Conservation (phyloP, 768 basidiomycete genomes). For the Chalciporus sphaerocephalus region DNA sequence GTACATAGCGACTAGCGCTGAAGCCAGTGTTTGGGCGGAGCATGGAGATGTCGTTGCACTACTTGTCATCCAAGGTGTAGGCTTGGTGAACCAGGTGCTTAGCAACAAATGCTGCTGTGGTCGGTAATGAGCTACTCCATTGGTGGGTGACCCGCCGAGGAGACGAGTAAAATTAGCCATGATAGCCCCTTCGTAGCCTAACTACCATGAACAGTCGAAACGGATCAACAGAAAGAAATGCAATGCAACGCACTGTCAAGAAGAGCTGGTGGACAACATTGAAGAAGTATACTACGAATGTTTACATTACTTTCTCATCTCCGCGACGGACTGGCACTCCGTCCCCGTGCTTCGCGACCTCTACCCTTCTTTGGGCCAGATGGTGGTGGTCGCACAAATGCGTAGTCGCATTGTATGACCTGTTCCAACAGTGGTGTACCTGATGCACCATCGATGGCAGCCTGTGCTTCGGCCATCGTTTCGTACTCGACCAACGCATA, state of each 20-base stretch:
- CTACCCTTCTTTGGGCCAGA: slow-evolving; percentile 77
- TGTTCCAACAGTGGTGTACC: slow-evolving; percentile 85
- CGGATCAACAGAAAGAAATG: neutral
- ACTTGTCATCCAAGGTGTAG: slow-evolving; percentile 6
- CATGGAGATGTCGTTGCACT: no score
- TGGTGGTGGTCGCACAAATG: slow-evolving; percentile 82
- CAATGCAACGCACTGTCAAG: neutral
- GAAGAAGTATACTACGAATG: neutral
- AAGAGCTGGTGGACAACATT: neutral
- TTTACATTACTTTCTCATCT: slow-evolving; percentile 35
- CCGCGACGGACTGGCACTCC: slow-evolving; percentile 77
- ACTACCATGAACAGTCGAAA: neutral
- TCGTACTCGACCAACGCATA: slow-evolving; percentile 98
- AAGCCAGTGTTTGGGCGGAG: no score
- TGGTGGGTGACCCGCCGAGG: slow-evolving; percentile 1
- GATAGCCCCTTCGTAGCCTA: slow-evolving; percentile 1
- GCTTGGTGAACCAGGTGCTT: neutral
- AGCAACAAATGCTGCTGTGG: slow-evolving; percentile 3
- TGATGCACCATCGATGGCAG: slow-evolving; percentile 86
- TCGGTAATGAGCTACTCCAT: slow-evolving; percentile 10
- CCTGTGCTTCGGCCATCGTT: slow-evolving; percentile 89
- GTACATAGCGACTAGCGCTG: no score
- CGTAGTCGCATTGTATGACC: slow-evolving; percentile 83
- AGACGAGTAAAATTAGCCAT: neutral
- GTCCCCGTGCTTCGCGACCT: slow-evolving; percentile 54